Evolutionary conservation across 2,329 filamentous ascomycete genomes (phyloP), one percentile per base, ranked within the genome.

Genomic region (Colletotrichum coccodes): DNA sequence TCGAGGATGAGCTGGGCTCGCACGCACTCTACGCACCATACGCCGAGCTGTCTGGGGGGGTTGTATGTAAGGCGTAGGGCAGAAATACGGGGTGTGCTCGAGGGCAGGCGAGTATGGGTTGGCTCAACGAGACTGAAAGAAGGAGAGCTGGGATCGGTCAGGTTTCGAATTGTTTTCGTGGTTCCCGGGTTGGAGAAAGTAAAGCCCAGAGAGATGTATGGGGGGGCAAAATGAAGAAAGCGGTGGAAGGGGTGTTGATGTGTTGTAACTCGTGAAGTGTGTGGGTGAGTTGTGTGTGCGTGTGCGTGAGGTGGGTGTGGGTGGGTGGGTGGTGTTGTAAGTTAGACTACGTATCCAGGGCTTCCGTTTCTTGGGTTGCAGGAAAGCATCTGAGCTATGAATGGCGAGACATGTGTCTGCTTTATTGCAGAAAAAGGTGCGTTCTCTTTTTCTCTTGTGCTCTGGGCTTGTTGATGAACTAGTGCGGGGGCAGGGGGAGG

Each of bases 331-430:
- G 79, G 76, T 79, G 78, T 79, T 78, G 76, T 79, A 81, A 76
- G 77, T 80, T 76, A 81, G 79, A 79, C 81, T 83, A 84, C 83
- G 83, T 83, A 81, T 81, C 82, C 80, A 79, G 79, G 80, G 76
- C 78, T 68, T 58, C 77, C 78, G 75, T 54, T 59, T 60, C 61
- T 60, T 47, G 57, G 57, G 58, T 65, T 84, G 82, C 82, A 83
- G 80, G 82, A 82, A 79, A 81, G 32, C 49, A 50, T 78, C 81
- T 78, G 81, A 84, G 83, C 82, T 84, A 86, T 83, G 83, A 82
- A 84, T 81, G 81, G 85, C 84, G 85, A 88, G 83, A 85, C 84
- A 87, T 85, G 85, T 87, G 86, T 67, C 64, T 89, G 84, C 83
- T 90, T 89, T 90, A 89, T 89, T 89, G 86, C 85, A 85, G 83